Percentiles rank a stretch among this genome's conserved stretches.
Evolutionary conservation across 202 grass and related monocot genomes (phyloP).

Genomic region (Saccharum hybrid): DNA sequence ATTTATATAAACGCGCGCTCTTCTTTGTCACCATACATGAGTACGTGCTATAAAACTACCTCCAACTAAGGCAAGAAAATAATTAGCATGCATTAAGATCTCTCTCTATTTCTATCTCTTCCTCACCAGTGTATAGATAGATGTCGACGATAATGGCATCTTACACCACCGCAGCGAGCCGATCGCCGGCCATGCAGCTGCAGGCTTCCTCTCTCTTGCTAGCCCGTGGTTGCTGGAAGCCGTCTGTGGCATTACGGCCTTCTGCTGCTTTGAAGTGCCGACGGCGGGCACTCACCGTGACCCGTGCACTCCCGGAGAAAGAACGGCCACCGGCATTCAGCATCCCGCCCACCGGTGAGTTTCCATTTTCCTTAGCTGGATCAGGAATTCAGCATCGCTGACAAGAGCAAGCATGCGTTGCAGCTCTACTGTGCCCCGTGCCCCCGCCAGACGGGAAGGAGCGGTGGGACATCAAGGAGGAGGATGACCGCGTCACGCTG

Average conservation of each 20-base stretch:
- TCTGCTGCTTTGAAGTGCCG: background rate
- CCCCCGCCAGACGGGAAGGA: slow-evolving; percentile 30
- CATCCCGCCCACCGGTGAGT: slow-evolving; percentile 48
- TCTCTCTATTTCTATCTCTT: background rate
- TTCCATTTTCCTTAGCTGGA: background rate
- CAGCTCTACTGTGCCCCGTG: slow-evolving; percentile 39
- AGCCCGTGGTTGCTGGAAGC: background rate
- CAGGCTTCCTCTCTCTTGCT: background rate
- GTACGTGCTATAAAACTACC: background rate
- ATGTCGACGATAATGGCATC: slow-evolving; percentile 41
- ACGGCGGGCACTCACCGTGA: slow-evolving; percentile 4
- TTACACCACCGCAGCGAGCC: background rate
- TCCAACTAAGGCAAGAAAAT: background rate
- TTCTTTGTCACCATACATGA: no score
- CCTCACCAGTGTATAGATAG: background rate
- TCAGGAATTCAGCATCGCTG: background rate
- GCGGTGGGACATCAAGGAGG: slow-evolving; percentile 49
- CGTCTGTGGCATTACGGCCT: background rate
- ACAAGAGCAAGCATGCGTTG: background rate
- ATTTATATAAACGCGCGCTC: background rate
- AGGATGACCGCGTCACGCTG: background rate
- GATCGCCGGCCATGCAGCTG: background rate
- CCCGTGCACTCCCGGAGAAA: slow-evolving; percentile 29
- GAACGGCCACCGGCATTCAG: slow-evolving; percentile 33
- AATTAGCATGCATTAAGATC: background rate